Evolutionary conservation across 352 stramenopile genomes (phyloP), one percentile per base, ranked within the genome.

Genomic region (Phytophthora chlamydospora): DNA sequence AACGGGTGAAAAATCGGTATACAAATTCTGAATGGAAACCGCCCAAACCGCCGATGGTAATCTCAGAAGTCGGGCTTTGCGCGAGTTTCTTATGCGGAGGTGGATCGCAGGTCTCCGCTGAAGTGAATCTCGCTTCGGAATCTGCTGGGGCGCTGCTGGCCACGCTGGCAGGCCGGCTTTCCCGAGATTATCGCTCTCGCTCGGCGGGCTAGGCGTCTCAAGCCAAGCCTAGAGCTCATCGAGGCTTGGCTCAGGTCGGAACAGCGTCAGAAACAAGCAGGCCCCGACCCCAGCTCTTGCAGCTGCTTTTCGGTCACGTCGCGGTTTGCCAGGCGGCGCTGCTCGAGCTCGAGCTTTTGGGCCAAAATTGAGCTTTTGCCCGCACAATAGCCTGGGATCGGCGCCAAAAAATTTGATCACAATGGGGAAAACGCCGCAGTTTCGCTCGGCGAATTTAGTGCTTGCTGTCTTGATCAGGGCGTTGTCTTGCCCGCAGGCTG

Each of bases 251-350:
- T 9, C n/a, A 55, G 42, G 34, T 69, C 54, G 61, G 61, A 64
- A 64, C 45, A 65, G 45, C 40, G 19, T 13, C 54, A 65, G 61
- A 69, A 69, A 69, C 45, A 69, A 58, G 61, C 53, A 59, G 39
- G n/a, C 29, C 39, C 42, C 51, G 52, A 55, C 50, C 56, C 49
- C 58, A 66, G 19, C 34, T 49, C 12, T 49, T 68, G 40, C 61
- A 69, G 53, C 61, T 69, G 61, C 54, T 69, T 65, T 64, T 45
- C 12, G 24, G 19, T 31, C 21, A 47, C 51, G 21, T 13, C 21
- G 3, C 13, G 0, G 19, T 1, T 12, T 27, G 1, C 35, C 36
- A 54, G 13, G 4, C 24, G n/a, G 24, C 7, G 13, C n/a, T 48
- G 14, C 17, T 6, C 1, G 33, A 5, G 17, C 16, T 3, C 11